Evolutionary conservation across 2,329 filamentous ascomycete genomes (phyloP), one percentile per base, ranked within the genome.

Genomic region (Fusarium pseudocircinatum): DNA sequence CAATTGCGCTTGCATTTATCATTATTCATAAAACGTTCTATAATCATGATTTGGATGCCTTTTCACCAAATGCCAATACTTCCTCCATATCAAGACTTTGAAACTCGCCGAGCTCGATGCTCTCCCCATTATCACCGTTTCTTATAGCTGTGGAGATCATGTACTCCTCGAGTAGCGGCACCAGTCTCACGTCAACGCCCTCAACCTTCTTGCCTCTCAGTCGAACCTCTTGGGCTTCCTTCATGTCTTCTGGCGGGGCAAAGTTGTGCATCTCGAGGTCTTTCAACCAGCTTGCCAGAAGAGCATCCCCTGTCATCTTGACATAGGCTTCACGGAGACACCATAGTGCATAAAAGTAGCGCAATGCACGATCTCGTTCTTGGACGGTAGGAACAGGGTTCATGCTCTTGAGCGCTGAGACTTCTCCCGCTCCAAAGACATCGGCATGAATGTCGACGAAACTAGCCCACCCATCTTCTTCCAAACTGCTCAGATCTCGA

Each of bases 311-410:
- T 36, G 92, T 93, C 84, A 96, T 90, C 87, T 95, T 96, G 81
- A 95, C 91, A 79, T 94, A 95, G 2, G 93, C 91, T 83, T 96
- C 93, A 75, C 94, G 91, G 80, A 94, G 87, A 80, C 92, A 94
- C 91, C 93, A 96, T 67, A 93, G 89, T 2, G 92, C 88, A 79
- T 95, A 96, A 79, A 96, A 96, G 60, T 88, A 86, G 10, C 92
- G 86, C 34, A 95, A 83, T 78, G 91, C 91, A 28, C 83, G 86
- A 67, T 92, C 91, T 24, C 63, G 66, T 36, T 69, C 67, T 18
- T 54, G 52, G 32, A 49, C 50, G 32, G 81, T 76, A 20, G 83
- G 76, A 9, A 63, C 63, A 7, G 72, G 70, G 9, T 47, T 53
- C 54, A 85, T 77, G 56, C 78, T 73, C 79, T 92, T 91, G 77